These are phyloP conservation scores for Ceraceosorus guamensis DNA, from an alignment of 1,284 basidiomycete genomes.

Conservation along the genomic window DNA sequence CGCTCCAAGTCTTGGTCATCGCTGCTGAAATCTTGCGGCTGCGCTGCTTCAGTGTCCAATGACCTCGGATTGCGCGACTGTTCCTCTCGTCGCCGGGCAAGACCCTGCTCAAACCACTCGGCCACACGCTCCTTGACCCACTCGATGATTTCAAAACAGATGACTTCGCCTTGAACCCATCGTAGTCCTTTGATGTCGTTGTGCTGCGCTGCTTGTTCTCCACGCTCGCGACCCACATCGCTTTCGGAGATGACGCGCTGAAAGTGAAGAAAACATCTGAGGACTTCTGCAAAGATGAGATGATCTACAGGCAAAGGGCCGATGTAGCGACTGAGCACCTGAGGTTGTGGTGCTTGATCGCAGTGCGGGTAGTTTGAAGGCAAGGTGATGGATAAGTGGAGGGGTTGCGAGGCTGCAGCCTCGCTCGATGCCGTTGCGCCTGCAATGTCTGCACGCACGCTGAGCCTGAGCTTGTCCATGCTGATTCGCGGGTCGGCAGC, in stretches of 20 bases:
- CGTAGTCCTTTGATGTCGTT: too few species aligned
- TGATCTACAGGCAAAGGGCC: conserved; percentile 38
- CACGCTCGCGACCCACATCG: too few species aligned
- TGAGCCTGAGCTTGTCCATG: neutral
- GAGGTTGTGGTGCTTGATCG: conserved; percentile 31
- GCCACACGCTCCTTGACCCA: conserved; percentile 36
- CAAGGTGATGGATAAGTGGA: conserved; percentile 34
- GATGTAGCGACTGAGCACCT: conserved; percentile 38
- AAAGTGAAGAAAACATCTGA: conserved; percentile 33
- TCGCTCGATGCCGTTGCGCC: too few species aligned
- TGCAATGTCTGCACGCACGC: neutral
- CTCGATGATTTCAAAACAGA: conserved; percentile 48
- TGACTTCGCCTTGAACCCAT: conserved; percentile 41
- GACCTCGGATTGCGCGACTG: too few species aligned
- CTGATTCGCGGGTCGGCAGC: neutral
- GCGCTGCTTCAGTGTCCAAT: too few species aligned
- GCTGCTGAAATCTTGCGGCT: too few species aligned
- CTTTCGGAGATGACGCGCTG: too few species aligned
- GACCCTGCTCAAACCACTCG: too few species aligned
- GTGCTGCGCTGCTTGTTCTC: too few species aligned
- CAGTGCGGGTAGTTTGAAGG: conserved; percentile 33
- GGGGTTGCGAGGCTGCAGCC: too few species aligned
- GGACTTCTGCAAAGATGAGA: conserved; percentile 37
- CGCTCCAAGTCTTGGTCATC: too few species aligned
- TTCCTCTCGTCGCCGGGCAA: too few species aligned